These are phyloP conservation scores for Oryza rufipogon DNA, from an alignment of 176 grass and related monocot genomes.

Conservation along the genomic window DNA sequence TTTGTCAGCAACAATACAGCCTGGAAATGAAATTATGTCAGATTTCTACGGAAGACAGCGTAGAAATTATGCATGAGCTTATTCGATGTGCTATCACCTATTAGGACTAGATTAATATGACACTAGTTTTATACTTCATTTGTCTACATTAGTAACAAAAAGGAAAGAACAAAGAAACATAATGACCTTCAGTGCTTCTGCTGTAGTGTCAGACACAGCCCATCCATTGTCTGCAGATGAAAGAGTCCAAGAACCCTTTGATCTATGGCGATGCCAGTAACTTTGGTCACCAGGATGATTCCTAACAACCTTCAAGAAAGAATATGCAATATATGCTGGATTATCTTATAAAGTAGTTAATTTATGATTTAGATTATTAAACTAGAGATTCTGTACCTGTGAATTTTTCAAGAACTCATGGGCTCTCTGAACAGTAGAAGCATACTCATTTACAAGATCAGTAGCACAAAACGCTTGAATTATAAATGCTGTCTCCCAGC, in stretches of 20 bases:
- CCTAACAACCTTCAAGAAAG: constrained; percentile 44
- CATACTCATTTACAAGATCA: constrained; percentile 60
- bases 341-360: not conserved
- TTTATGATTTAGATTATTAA: not conserved
- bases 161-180: not conserved
- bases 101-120: not conserved
- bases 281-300: constrained; percentile 62
- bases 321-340: not conserved
- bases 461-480: constrained; percentile 75
- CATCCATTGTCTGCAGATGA: constrained; percentile 67
- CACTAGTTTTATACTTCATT: not conserved
- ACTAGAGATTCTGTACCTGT: constrained; percentile 39
- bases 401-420: constrained; percentile 58
- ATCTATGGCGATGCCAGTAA: constrained; percentile 57
- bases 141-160: not conserved
- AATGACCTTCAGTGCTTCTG: constrained; percentile 61
- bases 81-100: not conserved
- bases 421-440: constrained; percentile 52
- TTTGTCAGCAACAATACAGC: not conserved
- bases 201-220: constrained; percentile 59
- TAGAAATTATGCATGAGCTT: not conserved
- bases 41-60: not conserved
- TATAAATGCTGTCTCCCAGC: constrained; percentile 80
- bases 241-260: constrained; percentile 66
- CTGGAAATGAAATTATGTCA: not conserved